Base-by-base conservation (phyloP, 345 rosid genomes). In the Euphorbia peplus region DNA sequence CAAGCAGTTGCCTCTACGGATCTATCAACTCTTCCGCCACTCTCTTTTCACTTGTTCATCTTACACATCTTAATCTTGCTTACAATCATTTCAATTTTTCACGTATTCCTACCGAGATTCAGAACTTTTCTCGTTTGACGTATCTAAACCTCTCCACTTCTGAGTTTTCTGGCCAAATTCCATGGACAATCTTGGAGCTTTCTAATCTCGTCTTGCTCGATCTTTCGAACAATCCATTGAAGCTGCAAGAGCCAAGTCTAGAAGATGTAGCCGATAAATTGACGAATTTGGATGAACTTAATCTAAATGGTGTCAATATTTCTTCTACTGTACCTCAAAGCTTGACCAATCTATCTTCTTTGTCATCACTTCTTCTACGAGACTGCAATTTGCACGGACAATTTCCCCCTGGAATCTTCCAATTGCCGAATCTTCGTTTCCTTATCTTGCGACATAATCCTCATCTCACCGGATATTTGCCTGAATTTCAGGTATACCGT, bases 1-100 rank as follows among this genome's bases (percentile, higher is more conserved):
- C 60, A 5, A 22, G 54, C 66, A 66, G 69, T 35, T 47, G 66
- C 12, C 63, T 71, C 15, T 47, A 61, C 35, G 80, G 73, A 35
- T 71, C 72, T 3, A 66, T 76, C 59, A n/a, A 60, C 35, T 55
- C 76, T 24, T 71, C 32, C 53, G 60, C 14, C 52, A 72, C 22
- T 35, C 73, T 72, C 11, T 68, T 76, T 46, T 56, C n/a, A 5
- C 70, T 72, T 4, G 41, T 47, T 14, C 76, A 76, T 30, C 68
- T 76, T 26, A 62, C 26, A 39, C 50, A 19, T 26, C 80, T 63
- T 26, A 55, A 47, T 42, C 73, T 77, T 39, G 42, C 42, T 11
- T 39, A 5, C 42, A 39, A 39, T 39, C 1, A 39, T 39, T 39
- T 71, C 59, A 66, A 55, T 57, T 19, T 9, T 37, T 76, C 72